Evolutionary conservation across 225 moss, liverwort and hornwort genomes (phyloP).

Genomic region (Pleurozium schreberi): DNA sequence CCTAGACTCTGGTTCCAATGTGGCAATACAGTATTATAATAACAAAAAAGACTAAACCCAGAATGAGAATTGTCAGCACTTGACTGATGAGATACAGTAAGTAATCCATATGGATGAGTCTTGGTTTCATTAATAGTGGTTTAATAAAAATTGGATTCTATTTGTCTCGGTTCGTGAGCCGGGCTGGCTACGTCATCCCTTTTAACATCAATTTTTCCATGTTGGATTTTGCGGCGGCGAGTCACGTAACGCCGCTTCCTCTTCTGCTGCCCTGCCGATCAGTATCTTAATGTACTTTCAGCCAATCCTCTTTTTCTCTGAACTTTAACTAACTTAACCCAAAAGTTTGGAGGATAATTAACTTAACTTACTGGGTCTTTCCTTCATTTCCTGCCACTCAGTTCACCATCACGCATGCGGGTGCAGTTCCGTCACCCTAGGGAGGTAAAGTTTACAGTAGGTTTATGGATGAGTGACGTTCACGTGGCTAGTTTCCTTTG

Average conservation of each 20-base stretch:
- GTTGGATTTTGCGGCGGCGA: conserved; percentile 1
- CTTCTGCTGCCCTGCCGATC: not conserved
- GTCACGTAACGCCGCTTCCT: conserved; percentile 2
- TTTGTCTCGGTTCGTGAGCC: not conserved
- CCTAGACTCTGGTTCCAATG: not conserved
- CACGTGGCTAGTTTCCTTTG: not conserved
- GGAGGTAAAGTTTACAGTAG: no score
- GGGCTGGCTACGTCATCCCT: not conserved
- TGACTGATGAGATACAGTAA: not conserved
- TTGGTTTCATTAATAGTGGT: not conserved
- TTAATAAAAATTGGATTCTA: not conserved
- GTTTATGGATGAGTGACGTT: not conserved
- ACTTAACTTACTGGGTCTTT: not conserved
- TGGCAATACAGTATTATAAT: not conserved
- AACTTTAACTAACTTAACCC: not conserved
- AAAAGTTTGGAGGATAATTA: not conserved
- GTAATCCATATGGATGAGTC: not conserved
- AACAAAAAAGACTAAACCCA: not conserved
- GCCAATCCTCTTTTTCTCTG: not conserved
- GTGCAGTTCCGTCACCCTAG: not conserved
- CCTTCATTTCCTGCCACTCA: not conserved
- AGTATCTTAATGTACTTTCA: no score
- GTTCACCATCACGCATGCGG: not conserved
- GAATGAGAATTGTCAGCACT: not conserved
- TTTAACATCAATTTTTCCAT: not conserved